phyloP scores from a whole-genome alignment of 2,329 filamentous ascomycete genomes.

The Paracoccidioides lutzii region DNA sequence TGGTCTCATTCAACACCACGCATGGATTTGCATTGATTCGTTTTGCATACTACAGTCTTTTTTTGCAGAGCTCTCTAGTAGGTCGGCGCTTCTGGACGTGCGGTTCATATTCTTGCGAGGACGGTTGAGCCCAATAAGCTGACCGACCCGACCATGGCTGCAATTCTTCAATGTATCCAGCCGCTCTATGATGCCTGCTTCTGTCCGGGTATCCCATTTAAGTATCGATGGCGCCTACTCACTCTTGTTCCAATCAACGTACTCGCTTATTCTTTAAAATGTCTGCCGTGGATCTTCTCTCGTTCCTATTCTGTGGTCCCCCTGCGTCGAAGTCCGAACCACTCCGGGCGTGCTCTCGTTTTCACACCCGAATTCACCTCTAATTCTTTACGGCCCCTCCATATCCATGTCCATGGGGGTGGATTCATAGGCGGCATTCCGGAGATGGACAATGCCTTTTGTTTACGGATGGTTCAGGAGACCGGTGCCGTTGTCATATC shows the following conservation, averaged over 20 bases:
- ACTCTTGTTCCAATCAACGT: conserved; percentile 31
- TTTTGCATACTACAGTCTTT: too few relatives aligned
- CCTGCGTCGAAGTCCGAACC: conserved; percentile 12
- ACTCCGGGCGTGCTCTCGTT: conserved; percentile 23
- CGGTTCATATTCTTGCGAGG: too few relatives aligned
- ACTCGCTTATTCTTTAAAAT: conserved; percentile 27
- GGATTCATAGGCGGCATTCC: conserved; percentile 34
- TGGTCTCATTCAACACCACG: too few relatives aligned
- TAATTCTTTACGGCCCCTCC: conserved; percentile 25
- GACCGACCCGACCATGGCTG: background rate
- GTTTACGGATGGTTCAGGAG: conserved; percentile 21
- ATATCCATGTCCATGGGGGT: conserved; percentile 35
- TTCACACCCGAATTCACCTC: conserved; percentile 17
- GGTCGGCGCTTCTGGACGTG: too few relatives aligned
- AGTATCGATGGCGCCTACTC: conserved; percentile 33
- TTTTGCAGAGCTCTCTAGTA: too few relatives aligned
- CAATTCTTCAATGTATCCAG: conserved; percentile 3
- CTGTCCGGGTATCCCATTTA: conserved; percentile 25
- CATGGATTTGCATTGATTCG: too few relatives aligned
- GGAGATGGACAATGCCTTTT: conserved; percentile 27
- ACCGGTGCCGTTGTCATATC: conserved; percentile 32
- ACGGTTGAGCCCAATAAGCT: too few relatives aligned
- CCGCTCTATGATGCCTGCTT: conserved; percentile 23
- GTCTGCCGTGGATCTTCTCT: conserved; percentile 26
- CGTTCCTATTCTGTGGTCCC: conserved; percentile 24